Base-by-base conservation (phyloP, 805 yeast species). In the Lipomyces chichibuensis region DNA sequence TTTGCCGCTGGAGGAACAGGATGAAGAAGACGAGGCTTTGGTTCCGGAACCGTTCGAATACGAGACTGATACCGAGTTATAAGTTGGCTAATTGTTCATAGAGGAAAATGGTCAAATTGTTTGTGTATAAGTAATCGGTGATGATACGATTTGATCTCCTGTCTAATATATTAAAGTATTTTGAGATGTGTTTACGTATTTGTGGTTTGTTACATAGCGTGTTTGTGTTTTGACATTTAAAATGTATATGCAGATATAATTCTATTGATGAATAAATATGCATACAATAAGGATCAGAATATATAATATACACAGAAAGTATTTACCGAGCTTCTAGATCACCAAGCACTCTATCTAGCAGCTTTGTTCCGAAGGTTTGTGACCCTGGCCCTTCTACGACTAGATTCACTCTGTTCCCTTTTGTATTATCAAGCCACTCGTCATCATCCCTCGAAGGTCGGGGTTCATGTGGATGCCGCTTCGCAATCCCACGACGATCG, bases 1-100 rank as follows among this genome's bases (percentile, higher is more conserved):
- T 92, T 25, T 96, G 90, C 89, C 91, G 27, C 89, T 89, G 75
- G 85, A 84, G 20, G 85, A 89, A 73, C 82, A 82, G 67, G 88
- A 84, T 23, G 82, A 82, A 59, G 88, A 85, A 61, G 81, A 82
- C 68, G 86, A 86, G 70, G 83, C 83, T 0, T 82, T 83, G 6
- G 69, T 80, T 29, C 83, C 83, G n/a, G 75, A 75, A 62, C 82
- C 83, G 14, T 80, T 80, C 67, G 73, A 69, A n/a, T 77, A 75
- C 59, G 74, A 72, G 55, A 72, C 69, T 32, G 77, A 75, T 55
- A 67, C 73, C n/a, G 74, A 72, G 64, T 49, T 71, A 61, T 69
- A 60, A 32, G 32, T n/a, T 5, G 35, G 52, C n/a, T n/a, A 37
- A 37, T 58, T 58, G 49, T n/a, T 37, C 43, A 37, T 37, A 37